phyloP scores from a whole-genome alignment of 805 yeast species.

The Candida stauntonica region DNA sequence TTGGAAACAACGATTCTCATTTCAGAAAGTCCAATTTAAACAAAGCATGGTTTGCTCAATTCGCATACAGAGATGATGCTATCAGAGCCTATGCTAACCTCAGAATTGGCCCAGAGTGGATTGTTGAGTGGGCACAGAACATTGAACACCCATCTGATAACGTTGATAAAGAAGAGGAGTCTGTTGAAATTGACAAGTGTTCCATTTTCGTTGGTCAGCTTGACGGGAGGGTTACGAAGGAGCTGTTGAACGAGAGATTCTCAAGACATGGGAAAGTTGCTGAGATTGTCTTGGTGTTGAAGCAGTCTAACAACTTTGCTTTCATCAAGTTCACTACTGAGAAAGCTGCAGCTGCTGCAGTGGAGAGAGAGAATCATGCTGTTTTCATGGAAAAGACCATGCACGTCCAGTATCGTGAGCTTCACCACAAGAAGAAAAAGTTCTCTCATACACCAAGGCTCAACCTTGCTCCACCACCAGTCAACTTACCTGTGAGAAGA shows the following conservation, averaged over 20 bases:
- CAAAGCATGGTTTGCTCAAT: slow-evolving; percentile 69
- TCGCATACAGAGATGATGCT: slow-evolving; percentile 82
- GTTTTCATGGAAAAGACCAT: slow-evolving; percentile 68
- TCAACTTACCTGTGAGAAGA: slow-evolving; percentile 50
- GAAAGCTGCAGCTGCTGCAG: slow-evolving; percentile 79
- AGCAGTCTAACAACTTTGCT: slow-evolving; percentile 56
- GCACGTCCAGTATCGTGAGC: slow-evolving; percentile 80
- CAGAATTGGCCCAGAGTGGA: slow-evolving; percentile 49
- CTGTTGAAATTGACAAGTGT: slow-evolving; percentile 55
- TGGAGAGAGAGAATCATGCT: slow-evolving; percentile 80
- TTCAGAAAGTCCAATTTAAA: slow-evolving; percentile 28
- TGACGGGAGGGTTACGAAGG: slow-evolving; percentile 48
- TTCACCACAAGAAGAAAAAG: slow-evolving; percentile 32
- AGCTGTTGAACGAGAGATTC: slow-evolving; percentile 55
- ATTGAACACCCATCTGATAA: slow-evolving; percentile 47
- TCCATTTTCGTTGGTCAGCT: slow-evolving; percentile 82
- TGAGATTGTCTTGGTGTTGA: slow-evolving; percentile 50
- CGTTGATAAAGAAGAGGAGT: slow-evolving; percentile 22
- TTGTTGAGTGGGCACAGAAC: slow-evolving; percentile 84
- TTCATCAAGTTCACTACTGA: slow-evolving; percentile 64
- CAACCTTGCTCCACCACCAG: slow-evolving; percentile 78
- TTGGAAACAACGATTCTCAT: slow-evolving; percentile 35
- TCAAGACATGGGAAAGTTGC: slow-evolving; percentile 60
- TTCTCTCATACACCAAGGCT: slow-evolving; percentile 33
- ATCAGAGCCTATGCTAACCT: slow-evolving; percentile 75